These are phyloP conservation scores for Metschnikowia borealis DNA, from an alignment of 805 yeast species.

Conservation along the genomic window DNA sequence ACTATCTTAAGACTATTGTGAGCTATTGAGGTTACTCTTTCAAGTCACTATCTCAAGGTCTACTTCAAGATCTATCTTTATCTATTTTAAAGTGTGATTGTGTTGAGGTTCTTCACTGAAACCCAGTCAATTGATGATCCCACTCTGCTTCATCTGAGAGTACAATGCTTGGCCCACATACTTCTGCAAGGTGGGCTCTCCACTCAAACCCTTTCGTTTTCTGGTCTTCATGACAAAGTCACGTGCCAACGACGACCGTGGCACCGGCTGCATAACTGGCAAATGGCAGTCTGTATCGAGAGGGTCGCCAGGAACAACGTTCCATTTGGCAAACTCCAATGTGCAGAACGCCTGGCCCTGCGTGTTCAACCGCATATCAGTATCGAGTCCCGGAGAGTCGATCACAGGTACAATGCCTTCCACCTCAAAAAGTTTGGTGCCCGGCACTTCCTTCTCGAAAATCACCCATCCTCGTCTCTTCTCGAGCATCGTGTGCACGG, in stretches of 20 bases:
- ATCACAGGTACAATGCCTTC: constrained; percentile 77
- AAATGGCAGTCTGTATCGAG: constrained; percentile 60
- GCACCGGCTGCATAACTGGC: constrained; percentile 75
- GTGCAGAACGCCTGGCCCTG: constrained; percentile 75
- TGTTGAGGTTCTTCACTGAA: no score
- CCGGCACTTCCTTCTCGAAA: constrained; percentile 55
- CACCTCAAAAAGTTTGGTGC: constrained; percentile 62
- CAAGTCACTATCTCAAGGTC: no score
- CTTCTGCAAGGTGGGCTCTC: constrained; percentile 55
- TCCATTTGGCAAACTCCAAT: constrained; percentile 68
- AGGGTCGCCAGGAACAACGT: constrained; percentile 86
- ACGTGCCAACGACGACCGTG: constrained; percentile 65
- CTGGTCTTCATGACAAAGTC: constrained; percentile 89
- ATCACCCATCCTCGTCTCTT: constrained; percentile 65
- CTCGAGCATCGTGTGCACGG: constrained; percentile 47
- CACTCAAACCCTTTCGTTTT: constrained; percentile 77
- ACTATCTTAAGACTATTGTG: neutral
- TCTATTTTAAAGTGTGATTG: no score
- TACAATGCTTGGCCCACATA: constrained; percentile 63
- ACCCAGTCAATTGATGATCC: constrained; percentile 20
- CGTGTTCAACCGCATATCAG: constrained; percentile 74
- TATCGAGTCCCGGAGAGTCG: constrained; percentile 85
- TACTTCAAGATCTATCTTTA: no score
- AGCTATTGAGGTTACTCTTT: neutral
- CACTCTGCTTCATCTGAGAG: constrained; percentile 49